Base-by-base conservation (phyloP, 192 early-diverging fungal species). In the Chytriomyces hyalinus region DNA sequence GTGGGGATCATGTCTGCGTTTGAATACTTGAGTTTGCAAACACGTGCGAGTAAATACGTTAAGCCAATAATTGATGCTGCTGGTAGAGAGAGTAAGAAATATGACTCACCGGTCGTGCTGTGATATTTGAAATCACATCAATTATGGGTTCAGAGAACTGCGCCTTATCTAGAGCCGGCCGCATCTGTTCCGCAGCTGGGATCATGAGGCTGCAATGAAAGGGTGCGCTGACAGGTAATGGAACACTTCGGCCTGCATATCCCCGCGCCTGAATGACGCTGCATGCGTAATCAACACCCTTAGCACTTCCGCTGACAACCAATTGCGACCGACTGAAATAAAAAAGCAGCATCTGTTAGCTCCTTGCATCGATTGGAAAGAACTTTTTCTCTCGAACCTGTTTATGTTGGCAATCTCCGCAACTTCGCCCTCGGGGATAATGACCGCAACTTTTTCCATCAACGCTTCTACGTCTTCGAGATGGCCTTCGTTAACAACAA, bases 141-240 rank as follows among this genome's bases (percentile, higher is more conserved):
- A 97, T 91, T 11, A 80, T 67, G 48, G 95, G 96, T 44, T 86
- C 83, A n/a, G 86, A 61, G 48, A 98, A 92, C 50, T 91, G 87
- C 9, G 92, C 84, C 51, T 80, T 80, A n/a, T 82, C 85, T n/a
- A 98, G 86, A 7, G 90, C 91, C 7, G 87, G 76, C 48, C 84
- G 86, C 88, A 98, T 92, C 24, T 80, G 85, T 49, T 90, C 86
- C 1, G 93, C 92, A 6, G 96, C 97, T 22, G 93, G 92, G 45
- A 86, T 85, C 97, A 98, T 97, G 67, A 98, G 81, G 47, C 84
- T 88, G 82, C 96, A 97, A 84, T 98, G 97, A 77, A 98, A 98
- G 3, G 97, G 97, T 26, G 96, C 97, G 24, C 96, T 97, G 8
- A 98, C 97, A 0, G 95, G 95, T 51, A 98, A 77, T 57, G 93